These are phyloP conservation scores for Candida palmyrensis DNA, from an alignment of 805 yeast genomes.

Conservation along the genomic window DNA sequence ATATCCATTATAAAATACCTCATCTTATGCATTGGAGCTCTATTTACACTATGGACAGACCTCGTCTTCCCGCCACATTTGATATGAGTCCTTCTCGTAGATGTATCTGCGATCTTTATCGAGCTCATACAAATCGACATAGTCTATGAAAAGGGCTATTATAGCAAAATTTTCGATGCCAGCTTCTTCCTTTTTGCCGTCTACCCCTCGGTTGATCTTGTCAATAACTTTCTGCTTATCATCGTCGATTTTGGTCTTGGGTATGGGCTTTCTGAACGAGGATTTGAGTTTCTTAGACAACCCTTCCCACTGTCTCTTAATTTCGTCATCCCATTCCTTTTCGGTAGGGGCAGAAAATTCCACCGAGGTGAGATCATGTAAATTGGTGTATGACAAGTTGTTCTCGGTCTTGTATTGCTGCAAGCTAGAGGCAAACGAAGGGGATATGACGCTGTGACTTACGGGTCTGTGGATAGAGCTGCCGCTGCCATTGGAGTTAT, in stretches of 20 bases:
- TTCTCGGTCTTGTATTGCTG: conserved; percentile 12
- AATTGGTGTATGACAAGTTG: conserved; percentile 23
- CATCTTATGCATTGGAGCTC: background rate
- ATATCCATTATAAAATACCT: too few species aligned
- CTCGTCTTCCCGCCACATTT: conserved; percentile 67
- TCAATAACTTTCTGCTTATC: conserved; percentile 58
- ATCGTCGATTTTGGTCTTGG: conserved; percentile 54
- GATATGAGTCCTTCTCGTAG: conserved; percentile 47
- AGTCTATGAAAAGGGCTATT: conserved; percentile 62
- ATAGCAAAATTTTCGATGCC: conserved; percentile 64
- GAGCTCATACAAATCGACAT: conserved; percentile 64
- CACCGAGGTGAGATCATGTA: conserved; percentile 18
- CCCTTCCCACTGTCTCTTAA: conserved; percentile 55
- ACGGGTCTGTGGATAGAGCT: conserved; percentile 11
- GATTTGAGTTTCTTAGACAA: conserved; percentile 57
- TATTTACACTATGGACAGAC: conserved; percentile 58
- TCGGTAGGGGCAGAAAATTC: conserved; percentile 42
- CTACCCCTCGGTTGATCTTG: conserved; percentile 75
- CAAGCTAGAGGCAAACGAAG: conserved; percentile 16
- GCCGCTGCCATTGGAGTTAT: conserved; percentile 9
- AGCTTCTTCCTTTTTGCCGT: conserved; percentile 63
- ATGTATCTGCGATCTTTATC: conserved; percentile 52
- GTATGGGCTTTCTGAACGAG: conserved; percentile 68
- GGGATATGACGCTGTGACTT: conserved; percentile 23
- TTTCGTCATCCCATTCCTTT: conserved; percentile 67